Percentiles rank a stretch among this genome's conserved stretches.
Conservation (phyloP, 129 eudicot genomes). For the Saussurea involucrata region DNA sequence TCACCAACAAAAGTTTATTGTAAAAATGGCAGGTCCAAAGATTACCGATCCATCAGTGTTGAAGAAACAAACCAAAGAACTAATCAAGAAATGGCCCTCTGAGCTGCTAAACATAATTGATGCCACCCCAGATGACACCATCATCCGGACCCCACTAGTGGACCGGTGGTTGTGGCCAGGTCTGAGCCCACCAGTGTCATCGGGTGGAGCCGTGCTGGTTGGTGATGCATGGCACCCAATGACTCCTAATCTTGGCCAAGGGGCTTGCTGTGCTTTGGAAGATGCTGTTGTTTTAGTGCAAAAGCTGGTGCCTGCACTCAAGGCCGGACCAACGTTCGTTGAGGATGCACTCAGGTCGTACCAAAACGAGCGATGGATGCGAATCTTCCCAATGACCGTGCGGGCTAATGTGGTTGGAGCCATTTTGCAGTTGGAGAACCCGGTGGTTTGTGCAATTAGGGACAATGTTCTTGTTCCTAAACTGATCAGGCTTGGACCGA, state of each 20-base stretch:
- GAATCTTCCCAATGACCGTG: conserved; percentile 64
- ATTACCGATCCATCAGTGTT: conserved; percentile 65
- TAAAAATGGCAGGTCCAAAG: conserved; percentile 66
- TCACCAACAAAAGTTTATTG: too few relatives aligned
- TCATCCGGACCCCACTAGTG: conserved; percentile 61
- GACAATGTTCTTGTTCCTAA: conserved; percentile 76
- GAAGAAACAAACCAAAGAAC: conserved; percentile 56
- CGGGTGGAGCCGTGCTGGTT: conserved; percentile 62
- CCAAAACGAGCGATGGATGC: conserved; percentile 65
- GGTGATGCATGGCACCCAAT: conserved; percentile 99
- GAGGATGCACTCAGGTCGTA: conserved; percentile 65
- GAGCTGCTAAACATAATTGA: conserved; percentile 60
- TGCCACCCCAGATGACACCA: conserved; percentile 63
- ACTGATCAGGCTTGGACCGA: conserved; percentile 66
- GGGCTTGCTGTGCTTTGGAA: conserved; percentile 95
- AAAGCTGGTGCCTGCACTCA: conserved; percentile 54
- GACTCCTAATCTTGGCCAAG: conserved; percentile 99
- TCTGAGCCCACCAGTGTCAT: conserved; percentile 66
- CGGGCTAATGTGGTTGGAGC: conserved; percentile 76
- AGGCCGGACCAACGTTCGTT: conserved; percentile 37
- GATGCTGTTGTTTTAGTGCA: conserved; percentile 76
- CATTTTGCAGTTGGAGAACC: conserved; percentile 74
- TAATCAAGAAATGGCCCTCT: conserved; percentile 58
- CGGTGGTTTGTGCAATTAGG: conserved; percentile 64
- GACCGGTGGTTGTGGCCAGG: conserved; percentile 97